Evolutionary conservation across 2,329 filamentous ascomycete genomes (phyloP).

Genomic region (Chaetothyriales sp.): DNA sequence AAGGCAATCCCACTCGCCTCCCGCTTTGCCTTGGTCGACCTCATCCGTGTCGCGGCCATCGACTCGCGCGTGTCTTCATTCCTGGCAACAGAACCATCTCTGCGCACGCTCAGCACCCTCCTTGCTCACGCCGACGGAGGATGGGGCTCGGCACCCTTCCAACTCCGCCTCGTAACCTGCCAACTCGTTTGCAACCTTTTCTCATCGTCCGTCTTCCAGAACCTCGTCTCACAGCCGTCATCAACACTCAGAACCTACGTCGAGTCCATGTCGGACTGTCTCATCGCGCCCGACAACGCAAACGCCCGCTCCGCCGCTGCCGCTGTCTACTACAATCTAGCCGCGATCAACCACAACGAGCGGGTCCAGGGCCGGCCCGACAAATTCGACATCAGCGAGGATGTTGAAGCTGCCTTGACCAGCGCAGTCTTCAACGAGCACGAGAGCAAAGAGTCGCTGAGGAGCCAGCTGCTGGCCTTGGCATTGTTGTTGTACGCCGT

Average conservation of each 20-base stretch:
- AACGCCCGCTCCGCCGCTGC: conserved; percentile 70
- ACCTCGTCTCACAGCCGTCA: conserved; percentile 18
- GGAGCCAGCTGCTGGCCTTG: conserved; percentile 61
- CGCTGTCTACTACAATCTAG: conserved; percentile 71
- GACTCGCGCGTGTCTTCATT: conserved; percentile 70
- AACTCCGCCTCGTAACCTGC: conserved; percentile 66
- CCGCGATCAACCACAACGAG: conserved; percentile 53
- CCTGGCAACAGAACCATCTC: conserved; percentile 61
- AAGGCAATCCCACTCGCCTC: conserved; percentile 46
- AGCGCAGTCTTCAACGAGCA: conserved; percentile 52
- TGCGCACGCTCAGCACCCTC: conserved; percentile 50
- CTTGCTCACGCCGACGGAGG: conserved; percentile 38
- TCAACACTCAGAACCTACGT: conserved; percentile 43
- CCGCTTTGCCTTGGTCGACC: conserved; percentile 72
- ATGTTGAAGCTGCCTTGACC: conserved; percentile 60
- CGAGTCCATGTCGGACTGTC: conserved; percentile 58
- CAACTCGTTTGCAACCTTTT: conserved; percentile 81
- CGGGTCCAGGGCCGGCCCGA: conserved; percentile 46
- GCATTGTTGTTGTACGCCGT: conserved; percentile 63
- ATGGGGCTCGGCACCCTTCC: conserved; percentile 55
- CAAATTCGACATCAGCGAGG: conserved; percentile 34
- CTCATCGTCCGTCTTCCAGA: conserved; percentile 55
- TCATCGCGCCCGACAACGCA: conserved; percentile 61
- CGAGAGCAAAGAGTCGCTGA: conserved; percentile 52
- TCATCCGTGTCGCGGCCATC: conserved; percentile 62